These are phyloP conservation scores for Exophiala mesophila DNA, from an alignment of 2,329 filamentous ascomycete species.

Conservation along the genomic window DNA sequence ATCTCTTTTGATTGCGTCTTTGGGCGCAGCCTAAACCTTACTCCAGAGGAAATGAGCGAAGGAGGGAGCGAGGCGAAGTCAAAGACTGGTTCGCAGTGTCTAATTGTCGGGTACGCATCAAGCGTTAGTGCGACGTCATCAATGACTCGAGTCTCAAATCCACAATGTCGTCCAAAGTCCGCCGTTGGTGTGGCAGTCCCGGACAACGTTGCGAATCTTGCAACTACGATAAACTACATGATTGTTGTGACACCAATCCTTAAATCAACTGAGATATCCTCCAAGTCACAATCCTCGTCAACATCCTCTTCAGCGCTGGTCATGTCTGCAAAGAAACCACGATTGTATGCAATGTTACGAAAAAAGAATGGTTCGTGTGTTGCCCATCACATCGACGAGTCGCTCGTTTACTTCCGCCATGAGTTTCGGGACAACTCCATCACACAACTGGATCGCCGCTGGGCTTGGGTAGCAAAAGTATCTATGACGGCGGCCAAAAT, in stretches of 20 bases:
- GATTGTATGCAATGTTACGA: neutral
- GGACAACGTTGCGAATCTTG: neutral
- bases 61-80: too few relatives aligned
- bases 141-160: neutral
- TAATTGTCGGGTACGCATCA: neutral
- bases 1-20: neutral
- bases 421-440: neutral
- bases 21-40: neutral
- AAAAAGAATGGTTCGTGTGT: neutral
- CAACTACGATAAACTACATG: neutral
- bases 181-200: neutral
- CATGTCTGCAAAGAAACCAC: neutral
- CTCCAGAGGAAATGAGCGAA: neutral
- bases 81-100: too few relatives aligned
- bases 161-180: neutral
- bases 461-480: neutral
- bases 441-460: neutral
- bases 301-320: neutral
- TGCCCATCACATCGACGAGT: neutral
- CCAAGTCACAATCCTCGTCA: too few relatives aligned
- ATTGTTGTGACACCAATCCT: neutral
- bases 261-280: too few relatives aligned
- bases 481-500: too few relatives aligned
- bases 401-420: neutral
- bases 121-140: neutral